Evolutionary conservation across 2,329 filamentous ascomycete genomes (phyloP).

Genomic region (Neurospora sp.): DNA sequence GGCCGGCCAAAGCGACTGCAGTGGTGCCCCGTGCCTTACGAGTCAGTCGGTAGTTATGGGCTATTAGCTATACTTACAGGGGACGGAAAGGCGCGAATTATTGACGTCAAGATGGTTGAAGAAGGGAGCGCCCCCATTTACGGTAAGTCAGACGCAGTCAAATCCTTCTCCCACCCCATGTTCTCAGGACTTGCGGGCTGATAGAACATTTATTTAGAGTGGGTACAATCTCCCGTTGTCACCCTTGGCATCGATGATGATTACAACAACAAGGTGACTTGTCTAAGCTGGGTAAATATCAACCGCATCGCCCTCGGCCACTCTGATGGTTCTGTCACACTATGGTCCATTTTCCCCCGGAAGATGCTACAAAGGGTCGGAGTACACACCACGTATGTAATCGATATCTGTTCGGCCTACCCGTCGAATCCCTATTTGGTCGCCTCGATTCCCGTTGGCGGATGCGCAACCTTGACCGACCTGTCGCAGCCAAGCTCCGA

Average conservation of each 20-base stretch:
- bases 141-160: conserved; percentile 24
- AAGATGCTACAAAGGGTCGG: conserved; percentile 40
- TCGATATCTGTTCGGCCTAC: conserved; percentile 46
- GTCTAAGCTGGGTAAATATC: conserved; percentile 43
- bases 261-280: conserved; percentile 37
- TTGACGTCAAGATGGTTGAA: conserved; percentile 28
- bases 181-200: not conserved
- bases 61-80: conserved; percentile 40
- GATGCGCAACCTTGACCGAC: conserved; percentile 42
- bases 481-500: conserved; percentile 42
- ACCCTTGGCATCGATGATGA: conserved; percentile 36
- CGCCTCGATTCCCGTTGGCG: conserved; percentile 44
- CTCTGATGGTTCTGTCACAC: conserved; percentile 43
- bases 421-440: conserved; percentile 46
- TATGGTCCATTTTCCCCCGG: conserved; percentile 45
- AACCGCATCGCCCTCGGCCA: conserved; percentile 47
- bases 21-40: conserved; percentile 40
- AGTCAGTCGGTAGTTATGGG: conserved; percentile 22
- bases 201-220: conserved; percentile 26
- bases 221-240: conserved; percentile 33
- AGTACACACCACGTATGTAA: conserved; percentile 42
- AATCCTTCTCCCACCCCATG: not conserved
- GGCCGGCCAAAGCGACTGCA: conserved; percentile 40
- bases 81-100: conserved; percentile 40
- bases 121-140: conserved; percentile 24